These are phyloP conservation scores for Bipolaris zeicola DNA, from an alignment of 2,329 filamentous ascomycete genomes.

Conservation along the genomic window DNA sequence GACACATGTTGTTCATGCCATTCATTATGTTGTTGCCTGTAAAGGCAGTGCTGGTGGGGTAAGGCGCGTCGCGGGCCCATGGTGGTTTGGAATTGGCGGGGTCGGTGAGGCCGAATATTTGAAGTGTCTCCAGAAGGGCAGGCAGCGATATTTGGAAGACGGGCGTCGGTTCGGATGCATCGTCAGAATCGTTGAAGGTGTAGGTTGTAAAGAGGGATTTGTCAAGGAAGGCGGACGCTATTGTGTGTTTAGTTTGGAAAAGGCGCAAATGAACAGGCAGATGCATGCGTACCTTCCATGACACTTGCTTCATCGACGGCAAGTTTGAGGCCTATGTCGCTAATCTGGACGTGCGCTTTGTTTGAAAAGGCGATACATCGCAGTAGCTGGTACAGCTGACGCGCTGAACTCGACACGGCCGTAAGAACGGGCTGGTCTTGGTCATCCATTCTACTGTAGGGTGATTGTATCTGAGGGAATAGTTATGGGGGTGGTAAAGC, in stretches of 20 bases:
- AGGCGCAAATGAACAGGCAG: not conserved
- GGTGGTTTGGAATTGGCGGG: conserved; percentile 45
- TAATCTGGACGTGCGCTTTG: conserved; percentile 75
- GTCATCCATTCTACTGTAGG: conserved; percentile 34
- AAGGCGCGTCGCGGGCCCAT: conserved; percentile 51
- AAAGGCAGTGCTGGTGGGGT: conserved; percentile 72
- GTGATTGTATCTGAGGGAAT: not conserved
- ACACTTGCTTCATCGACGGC: conserved; percentile 85
- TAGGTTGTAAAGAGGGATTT: conserved; percentile 89
- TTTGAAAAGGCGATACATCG: conserved; percentile 66
- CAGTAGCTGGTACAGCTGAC: conserved; percentile 71
- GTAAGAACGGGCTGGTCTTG: conserved; percentile 65
- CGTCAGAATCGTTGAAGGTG: conserved; percentile 61
- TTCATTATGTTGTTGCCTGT: conserved; percentile 74
- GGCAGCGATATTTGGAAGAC: conserved; percentile 86
- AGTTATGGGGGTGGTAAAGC: not conserved
- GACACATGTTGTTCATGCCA: conserved; percentile 81
- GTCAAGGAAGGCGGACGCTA: conserved; percentile 81
- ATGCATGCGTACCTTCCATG: conserved; percentile 73
- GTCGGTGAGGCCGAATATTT: conserved; percentile 80
- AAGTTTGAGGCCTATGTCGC: conserved; percentile 83
- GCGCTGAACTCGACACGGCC: conserved; percentile 77
- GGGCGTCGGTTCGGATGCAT: conserved; percentile 54
- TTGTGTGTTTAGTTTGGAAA: conserved; percentile 10
- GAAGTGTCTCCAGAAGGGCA: conserved; percentile 88